Evolutionary conservation across 352 stramenopile genomes (phyloP).

Genomic region (Pythium monospermum): DNA sequence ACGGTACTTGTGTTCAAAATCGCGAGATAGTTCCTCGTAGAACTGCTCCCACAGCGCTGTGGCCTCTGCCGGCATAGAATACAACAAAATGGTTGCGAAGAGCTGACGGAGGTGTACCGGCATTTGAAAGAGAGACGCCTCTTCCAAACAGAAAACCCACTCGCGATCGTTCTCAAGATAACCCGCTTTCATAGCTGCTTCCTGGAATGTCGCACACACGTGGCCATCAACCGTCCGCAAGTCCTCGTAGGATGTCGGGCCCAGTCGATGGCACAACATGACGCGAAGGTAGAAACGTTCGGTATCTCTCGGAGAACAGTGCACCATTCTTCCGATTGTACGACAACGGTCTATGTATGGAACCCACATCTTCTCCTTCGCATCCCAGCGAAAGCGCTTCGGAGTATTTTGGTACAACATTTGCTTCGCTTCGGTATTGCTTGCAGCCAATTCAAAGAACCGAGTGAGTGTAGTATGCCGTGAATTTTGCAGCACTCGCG

Average conservation of each 20-base stretch:
- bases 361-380: constrained; percentile 10
- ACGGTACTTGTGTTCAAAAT: too few relatives aligned
- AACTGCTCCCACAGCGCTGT: too few relatives aligned
- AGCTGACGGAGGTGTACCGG: too few relatives aligned
- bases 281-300: constrained; percentile 25
- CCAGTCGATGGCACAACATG: constrained; percentile 9
- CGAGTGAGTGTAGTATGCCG: constrained; percentile 1
- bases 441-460: constrained; percentile 1
- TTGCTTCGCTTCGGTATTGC: background rate
- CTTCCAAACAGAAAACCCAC: too few relatives aligned
- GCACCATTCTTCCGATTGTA: constrained; percentile 19
- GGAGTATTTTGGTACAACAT: constrained; percentile 9
- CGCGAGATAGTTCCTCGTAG: too few relatives aligned
- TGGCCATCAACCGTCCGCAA: constrained; percentile 6
- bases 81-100: too few relatives aligned
- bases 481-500: background rate
- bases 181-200: too few relatives aligned
- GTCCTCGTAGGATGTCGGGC: constrained; percentile 22
- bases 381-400: constrained; percentile 9
- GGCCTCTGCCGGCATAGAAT: too few relatives aligned
- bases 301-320: constrained; percentile 16
- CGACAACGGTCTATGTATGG: constrained; percentile 7
- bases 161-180: too few relatives aligned
- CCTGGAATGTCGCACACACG: constrained; percentile 11
- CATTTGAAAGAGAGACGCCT: too few relatives aligned